These are phyloP conservation scores for Sanghuangporus baumii DNA, from an alignment of 1,284 basidiomycete genomes.

Conservation along the genomic window DNA sequence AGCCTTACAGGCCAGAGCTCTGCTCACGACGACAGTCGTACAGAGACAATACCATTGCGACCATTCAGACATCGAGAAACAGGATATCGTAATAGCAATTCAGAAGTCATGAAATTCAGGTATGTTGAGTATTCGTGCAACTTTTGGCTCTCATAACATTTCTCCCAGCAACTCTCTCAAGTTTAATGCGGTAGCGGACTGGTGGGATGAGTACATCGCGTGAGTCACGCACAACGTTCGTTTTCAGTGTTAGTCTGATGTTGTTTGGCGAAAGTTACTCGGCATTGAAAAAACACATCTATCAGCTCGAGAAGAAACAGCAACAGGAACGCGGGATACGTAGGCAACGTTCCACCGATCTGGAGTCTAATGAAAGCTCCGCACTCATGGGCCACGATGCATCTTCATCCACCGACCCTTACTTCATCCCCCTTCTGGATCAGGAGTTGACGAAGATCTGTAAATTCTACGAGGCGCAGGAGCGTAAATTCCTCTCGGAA, in stretches of 20 bases:
- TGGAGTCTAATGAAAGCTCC: constrained; percentile 59
- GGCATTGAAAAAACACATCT: constrained; percentile 80
- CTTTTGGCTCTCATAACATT: background rate
- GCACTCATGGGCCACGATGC: constrained; percentile 41
- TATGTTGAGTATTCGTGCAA: background rate
- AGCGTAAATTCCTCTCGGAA: constrained; percentile 64
- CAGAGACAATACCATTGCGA: constrained; percentile 12
- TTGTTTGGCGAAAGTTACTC: constrained; percentile 56
- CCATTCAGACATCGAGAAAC: background rate
- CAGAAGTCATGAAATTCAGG: constrained; percentile 18
- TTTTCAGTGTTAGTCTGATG: background rate
- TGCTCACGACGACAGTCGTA: background rate
- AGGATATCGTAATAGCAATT: background rate
- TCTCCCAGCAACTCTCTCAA: constrained; percentile 63
- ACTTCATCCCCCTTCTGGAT: constrained; percentile 76
- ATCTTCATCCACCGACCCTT: constrained; percentile 41
- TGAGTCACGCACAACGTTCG: constrained; percentile 33
- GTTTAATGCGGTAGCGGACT: constrained; percentile 91
- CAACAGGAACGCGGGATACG: constrained; percentile 29
- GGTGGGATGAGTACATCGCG: constrained; percentile 92
- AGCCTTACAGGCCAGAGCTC: background rate
- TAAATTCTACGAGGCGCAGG: constrained; percentile 76
- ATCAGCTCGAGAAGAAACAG: constrained; percentile 75
- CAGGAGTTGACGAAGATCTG: constrained; percentile 81
- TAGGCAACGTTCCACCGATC: constrained; percentile 42